Conservation (phyloP, 2,329 filamentous ascomycete species). For the Pyrenophora teres region DNA sequence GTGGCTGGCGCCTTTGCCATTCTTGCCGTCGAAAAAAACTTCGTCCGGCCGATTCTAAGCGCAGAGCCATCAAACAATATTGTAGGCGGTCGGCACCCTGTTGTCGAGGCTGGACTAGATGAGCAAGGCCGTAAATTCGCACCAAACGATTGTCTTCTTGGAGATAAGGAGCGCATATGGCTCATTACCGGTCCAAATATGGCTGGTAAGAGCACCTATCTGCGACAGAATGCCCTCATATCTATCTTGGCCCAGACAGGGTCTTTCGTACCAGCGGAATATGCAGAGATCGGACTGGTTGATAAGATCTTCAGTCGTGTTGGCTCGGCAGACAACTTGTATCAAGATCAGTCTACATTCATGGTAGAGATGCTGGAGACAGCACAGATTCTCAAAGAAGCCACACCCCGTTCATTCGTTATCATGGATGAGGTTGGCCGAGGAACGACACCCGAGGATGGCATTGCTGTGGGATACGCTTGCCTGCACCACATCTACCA, state of each 20-base stretch:
- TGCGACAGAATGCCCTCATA: slow-evolving; percentile 93
- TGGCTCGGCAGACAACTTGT: slow-evolving; percentile 94
- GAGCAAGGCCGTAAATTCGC: slow-evolving; percentile 82
- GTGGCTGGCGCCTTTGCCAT: slow-evolving; percentile 83
- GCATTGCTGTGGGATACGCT: slow-evolving; percentile 86
- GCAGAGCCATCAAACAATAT: slow-evolving; percentile 70
- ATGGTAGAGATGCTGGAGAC: slow-evolving; percentile 99
- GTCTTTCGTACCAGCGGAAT: slow-evolving; percentile 86
- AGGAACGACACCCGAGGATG: slow-evolving; percentile 92
- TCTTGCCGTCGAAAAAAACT: slow-evolving; percentile 73
- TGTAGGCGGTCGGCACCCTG: slow-evolving; percentile 85
- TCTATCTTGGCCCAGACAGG: slow-evolving; percentile 92
- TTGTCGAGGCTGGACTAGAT: slow-evolving; percentile 81
- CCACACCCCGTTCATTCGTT: slow-evolving; percentile 80
- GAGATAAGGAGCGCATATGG: slow-evolving; percentile 72
- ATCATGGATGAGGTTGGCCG: slow-evolving; percentile 99
- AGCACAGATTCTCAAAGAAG: slow-evolving; percentile 82
- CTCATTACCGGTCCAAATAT: slow-evolving; percentile 89
- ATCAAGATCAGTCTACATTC: slow-evolving; percentile 92
- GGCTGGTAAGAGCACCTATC: slow-evolving; percentile 95
- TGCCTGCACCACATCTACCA: slow-evolving; percentile 82
- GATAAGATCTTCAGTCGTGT: slow-evolving; percentile 89
- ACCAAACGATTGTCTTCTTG: slow-evolving; percentile 82
- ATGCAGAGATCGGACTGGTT: slow-evolving; percentile 86
- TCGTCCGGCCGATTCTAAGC: slow-evolving; percentile 75